Evolutionary conservation across 257 asterid genomes (phyloP), one percentile per base, ranked within the genome.

Genomic region (Parsonsia alboflavescens): DNA sequence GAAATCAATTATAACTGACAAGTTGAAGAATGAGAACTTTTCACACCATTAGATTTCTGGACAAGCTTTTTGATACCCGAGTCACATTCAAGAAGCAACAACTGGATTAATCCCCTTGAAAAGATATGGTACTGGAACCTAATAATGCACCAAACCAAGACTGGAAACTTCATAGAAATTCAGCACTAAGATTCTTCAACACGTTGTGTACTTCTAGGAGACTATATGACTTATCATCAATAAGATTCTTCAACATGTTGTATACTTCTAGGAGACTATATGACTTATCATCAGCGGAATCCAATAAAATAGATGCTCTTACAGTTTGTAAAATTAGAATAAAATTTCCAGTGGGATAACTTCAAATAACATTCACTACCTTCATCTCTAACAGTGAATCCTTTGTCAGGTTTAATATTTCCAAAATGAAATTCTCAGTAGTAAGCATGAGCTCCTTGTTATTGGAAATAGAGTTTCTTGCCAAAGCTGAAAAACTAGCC

Each of bases 341-440:
- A 33, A 22, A 68, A 1, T 45, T 22, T 21, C 1, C 5, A 19
- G 53, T 24, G 28, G 26, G 24, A 24, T 69, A 7, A 69, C 44
- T 48, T 68, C 46, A 64, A 74, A 54, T 12, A 30, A 50, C 44
- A 72, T 49, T 30, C 46, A 53, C 48, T 85, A 92, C 98, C 95
- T 89, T 90, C 78, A 87, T 80, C 76, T 86, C 97, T 52, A 88
- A 85, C 41, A 86, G 86, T 80, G 86, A 82, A 78, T 89, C 93
- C 82, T 84, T 92, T 75, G 78, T 84, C 80, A 95, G 80, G 75
- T 79, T 68, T 64, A 95, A 76, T 77, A 88, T 93, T 83, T 95
- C 97, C 53, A 87, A 83, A 73, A 95, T 82, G 82, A 92, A 95
- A 83, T 56, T 88, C 83, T 88, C 89, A 44, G 93, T 82, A 78